Evolutionary conservation across 306 rosid genomes (phyloP).

Genomic region (Hippophae gyantsensis): DNA sequence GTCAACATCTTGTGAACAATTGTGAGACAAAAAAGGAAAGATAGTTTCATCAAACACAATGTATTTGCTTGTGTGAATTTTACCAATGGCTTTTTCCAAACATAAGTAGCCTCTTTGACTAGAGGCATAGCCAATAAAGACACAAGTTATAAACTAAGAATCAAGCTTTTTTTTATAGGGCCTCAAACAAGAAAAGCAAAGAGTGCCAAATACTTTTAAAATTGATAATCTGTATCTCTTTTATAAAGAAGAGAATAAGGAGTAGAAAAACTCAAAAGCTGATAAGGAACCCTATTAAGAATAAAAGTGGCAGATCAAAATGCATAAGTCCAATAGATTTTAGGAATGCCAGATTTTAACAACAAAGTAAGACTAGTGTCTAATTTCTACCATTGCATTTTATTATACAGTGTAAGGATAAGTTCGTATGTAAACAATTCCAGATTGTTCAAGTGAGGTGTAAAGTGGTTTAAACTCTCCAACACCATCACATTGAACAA

Average conservation of each 20-base stretch:
- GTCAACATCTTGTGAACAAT: no score
- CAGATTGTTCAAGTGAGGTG: neutral
- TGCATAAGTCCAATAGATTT: neutral
- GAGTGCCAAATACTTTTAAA: neutral
- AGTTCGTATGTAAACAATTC: neutral
- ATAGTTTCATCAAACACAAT: neutral
- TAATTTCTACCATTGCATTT: neutral
- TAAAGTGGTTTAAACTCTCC: neutral
- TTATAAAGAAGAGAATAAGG: neutral
- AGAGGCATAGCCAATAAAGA: neutral
- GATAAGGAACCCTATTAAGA: neutral
- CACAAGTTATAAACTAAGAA: neutral
- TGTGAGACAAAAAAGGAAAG: neutral
- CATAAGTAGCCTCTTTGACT: neutral
- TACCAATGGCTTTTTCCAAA: neutral
- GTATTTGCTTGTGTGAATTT: neutral
- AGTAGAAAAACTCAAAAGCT: neutral
- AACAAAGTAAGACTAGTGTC: neutral
- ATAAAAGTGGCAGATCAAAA: neutral
- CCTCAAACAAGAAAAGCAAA: neutral
- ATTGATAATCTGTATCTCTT: neutral
- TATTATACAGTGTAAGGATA: neutral
- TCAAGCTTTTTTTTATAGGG: neutral
- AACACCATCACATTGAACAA: neutral
- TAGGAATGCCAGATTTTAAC: neutral